phyloP scores from a whole-genome alignment of 805 yeast genomes.

The Isabelozyma rhagii region DNA sequence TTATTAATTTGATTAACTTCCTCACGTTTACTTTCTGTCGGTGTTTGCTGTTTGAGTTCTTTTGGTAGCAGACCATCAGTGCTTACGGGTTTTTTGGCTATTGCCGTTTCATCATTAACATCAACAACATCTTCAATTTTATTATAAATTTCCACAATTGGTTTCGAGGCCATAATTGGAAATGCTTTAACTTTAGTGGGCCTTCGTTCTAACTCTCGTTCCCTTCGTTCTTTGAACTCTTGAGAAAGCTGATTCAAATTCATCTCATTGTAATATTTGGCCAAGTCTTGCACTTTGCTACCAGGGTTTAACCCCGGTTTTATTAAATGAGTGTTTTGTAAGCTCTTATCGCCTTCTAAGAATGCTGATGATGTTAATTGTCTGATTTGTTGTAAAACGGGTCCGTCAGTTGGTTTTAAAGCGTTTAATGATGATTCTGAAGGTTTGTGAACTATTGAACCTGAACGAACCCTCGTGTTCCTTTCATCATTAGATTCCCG shows the following conservation, averaged over 20 bases:
- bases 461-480: background rate
- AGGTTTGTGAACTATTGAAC: constrained; percentile 6
- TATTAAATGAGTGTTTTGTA: background rate
- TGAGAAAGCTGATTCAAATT: constrained; percentile 77
- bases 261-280: constrained; percentile 66
- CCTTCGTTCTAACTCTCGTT: constrained; percentile 62
- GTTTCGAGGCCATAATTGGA: constrained; percentile 72
- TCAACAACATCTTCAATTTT: constrained; percentile 87
- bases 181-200: constrained; percentile 58
- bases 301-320: background rate
- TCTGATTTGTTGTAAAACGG: background rate
- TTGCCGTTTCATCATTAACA: constrained; percentile 22
- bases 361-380: background rate
- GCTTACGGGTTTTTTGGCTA: background rate
- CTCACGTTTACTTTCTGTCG: background rate
- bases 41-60: background rate
- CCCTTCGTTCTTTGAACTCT: constrained; percentile 87
- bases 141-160: constrained; percentile 87
- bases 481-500: background rate
- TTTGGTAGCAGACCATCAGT: background rate
- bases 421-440: constrained; percentile 7
- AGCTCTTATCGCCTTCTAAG: background rate
- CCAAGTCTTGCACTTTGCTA: constrained; percentile 56
- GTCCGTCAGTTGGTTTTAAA: background rate
- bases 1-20: constrained; percentile 1